Evolutionary conservation across 2,329 filamentous ascomycete species (phyloP).

Genomic region (Sporothrix phasma): DNA sequence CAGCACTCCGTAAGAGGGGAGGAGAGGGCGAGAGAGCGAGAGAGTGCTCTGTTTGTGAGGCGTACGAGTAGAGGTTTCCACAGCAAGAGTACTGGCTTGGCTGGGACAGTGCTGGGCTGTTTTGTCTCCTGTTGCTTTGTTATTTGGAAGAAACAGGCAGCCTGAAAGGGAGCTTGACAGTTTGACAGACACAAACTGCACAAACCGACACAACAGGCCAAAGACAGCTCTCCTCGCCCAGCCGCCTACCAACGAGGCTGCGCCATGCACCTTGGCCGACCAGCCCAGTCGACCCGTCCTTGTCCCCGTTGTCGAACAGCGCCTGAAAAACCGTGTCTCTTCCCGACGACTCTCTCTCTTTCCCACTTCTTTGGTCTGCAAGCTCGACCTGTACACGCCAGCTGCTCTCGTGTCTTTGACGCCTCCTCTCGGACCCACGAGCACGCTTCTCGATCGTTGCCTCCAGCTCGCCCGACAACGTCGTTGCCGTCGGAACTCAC

Average conservation of each 20-base stretch:
- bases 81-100: not conserved
- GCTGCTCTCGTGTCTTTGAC: not conserved
- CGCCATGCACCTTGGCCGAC: slow-evolving; percentile 7
- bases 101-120: not conserved
- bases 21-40: not conserved
- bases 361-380: not conserved
- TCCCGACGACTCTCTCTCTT: not conserved
- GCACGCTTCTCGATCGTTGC: not conserved
- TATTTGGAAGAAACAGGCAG: not conserved
- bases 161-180: not conserved
- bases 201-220: not conserved
- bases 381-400: not conserved
- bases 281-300: not conserved
- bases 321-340: not conserved
- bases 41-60: not conserved
- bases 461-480: not conserved
- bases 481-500: not conserved
- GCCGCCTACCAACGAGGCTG: slow-evolving; percentile 8
- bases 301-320: not conserved
- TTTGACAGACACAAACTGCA: not conserved
- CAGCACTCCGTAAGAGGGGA: not conserved
- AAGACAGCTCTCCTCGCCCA: not conserved
- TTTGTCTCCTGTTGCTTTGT: slow-evolving; percentile 3
- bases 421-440: not conserved
- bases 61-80: not conserved